Base-by-base conservation (phyloP, 441 rosid species). In the Gossypium laxum region DNA sequence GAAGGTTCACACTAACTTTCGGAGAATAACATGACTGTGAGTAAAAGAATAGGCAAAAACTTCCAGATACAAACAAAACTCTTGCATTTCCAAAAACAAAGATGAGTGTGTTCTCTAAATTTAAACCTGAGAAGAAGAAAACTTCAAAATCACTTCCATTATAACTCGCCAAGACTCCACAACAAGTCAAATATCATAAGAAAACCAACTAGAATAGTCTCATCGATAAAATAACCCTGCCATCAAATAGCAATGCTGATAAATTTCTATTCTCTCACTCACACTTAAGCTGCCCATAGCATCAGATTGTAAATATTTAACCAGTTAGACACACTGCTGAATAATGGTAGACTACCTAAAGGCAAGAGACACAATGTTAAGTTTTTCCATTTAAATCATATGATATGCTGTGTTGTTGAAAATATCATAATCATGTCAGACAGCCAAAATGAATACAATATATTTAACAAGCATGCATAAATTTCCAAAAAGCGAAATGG, bases 181-280 rank as follows among this genome's bases (percentile, higher is more conserved):
- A 14, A 67, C 1, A 38, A 48, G 58, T 67, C 15, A 8, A 55
- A 26, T 22, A 38, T 15, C 45, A 48, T 26, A 7, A 24, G 8
- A 66, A 48, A 48, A 15, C 58, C 70, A 24, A 14, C 24, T 66
- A 67, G 70, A 67, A 26, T 67, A 67, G 2, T 50, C 58, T 26
- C 70, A 48, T 48, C 8, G 21, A 45, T 21, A 21, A 45, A 65
- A 19, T 5, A 65, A 6, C 69, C 14, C 7, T 2, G 55, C 69
- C 56, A 65, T 45, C 69, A 65, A n/a, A 56, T 47, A 22, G 30
- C 15, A 65, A 50, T 22, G 56, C 1, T 24, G 6, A 6, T 45
- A 43, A 21, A 55, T 22, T 45, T 45, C 55, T 12, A 22, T n/a
- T 45, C 56, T 65, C 21, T 45, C 69, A 30, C 43, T 43, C 21